phyloP scores from a whole-genome alignment of 1,284 basidiomycete species.

The Stereum hirsutum region DNA sequence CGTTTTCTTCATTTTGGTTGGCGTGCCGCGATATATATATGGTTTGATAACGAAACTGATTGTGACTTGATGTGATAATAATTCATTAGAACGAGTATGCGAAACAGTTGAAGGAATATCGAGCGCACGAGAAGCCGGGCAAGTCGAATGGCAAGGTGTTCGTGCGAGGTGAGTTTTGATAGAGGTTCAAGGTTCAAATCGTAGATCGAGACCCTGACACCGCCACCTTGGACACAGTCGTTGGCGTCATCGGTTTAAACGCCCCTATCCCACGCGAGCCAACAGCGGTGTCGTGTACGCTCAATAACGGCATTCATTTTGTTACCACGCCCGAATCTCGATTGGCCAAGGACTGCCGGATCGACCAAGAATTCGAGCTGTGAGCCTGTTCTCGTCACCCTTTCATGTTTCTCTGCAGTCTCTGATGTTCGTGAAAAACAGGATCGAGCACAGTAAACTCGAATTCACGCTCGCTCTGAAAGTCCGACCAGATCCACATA shows the following conservation, averaged over 20 bases:
- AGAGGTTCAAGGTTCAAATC: too few species aligned
- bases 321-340: slow-evolving; percentile 83
- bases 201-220: not conserved
- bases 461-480: slow-evolving; percentile 87
- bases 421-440: slow-evolving; percentile 19
- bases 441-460: slow-evolving; percentile 82
- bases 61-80: slow-evolving; percentile 2
- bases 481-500: slow-evolving; percentile 75
- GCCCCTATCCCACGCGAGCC: slow-evolving; percentile 69
- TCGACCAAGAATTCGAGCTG: slow-evolving; percentile 94
- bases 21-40: not conserved
- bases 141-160: slow-evolving; percentile 90
- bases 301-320: slow-evolving; percentile 96
- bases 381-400: slow-evolving; percentile 31
- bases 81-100: slow-evolving; percentile 78
- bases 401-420: not conserved
- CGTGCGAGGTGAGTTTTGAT: slow-evolving; percentile 67
- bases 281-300: slow-evolving; percentile 78
- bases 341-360: slow-evolving; percentile 54
- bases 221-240: slow-evolving; percentile 38
- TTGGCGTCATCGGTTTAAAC: slow-evolving; percentile 64
- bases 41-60: not conserved
- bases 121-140: slow-evolving; percentile 65
- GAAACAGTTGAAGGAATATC: slow-evolving; percentile 77
- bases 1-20: slow-evolving; percentile 14